These are phyloP conservation scores for Phanerochaete carnosa DNA, from an alignment of 768 basidiomycete species.

Conservation along the genomic window DNA sequence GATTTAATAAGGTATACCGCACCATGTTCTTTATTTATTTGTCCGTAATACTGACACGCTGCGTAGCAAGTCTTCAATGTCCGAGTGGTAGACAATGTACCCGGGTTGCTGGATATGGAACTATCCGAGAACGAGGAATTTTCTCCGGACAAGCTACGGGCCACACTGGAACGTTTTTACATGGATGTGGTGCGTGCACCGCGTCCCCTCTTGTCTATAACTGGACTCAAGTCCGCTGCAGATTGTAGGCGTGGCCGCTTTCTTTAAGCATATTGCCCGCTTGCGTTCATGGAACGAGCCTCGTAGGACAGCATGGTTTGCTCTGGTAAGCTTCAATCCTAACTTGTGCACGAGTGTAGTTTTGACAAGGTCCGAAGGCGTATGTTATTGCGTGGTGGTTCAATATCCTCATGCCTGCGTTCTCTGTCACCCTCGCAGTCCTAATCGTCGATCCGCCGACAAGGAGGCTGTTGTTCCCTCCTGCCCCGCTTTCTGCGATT, in stretches of 20 bases:
- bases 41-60: background rate
- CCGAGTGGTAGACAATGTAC: conserved; percentile 26
- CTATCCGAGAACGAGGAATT: conserved; percentile 37
- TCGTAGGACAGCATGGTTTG: conserved; percentile 27
- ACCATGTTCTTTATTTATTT: background rate
- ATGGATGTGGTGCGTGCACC: conserved; percentile 29
- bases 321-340: conserved; percentile 19
- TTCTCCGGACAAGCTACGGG: conserved; percentile 39
- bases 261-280: conserved; percentile 35
- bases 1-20: conserved; percentile 38
- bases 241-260: conserved; percentile 29
- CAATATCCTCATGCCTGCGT: conserved; percentile 31
- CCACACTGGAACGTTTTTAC: conserved; percentile 39
- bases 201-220: background rate
- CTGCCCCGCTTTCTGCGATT: conserved; percentile 31
- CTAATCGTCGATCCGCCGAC: conserved; percentile 36
- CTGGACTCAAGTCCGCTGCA: conserved; percentile 4
- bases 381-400: conserved; percentile 38
- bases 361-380: conserved; percentile 7
- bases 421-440: conserved; percentile 29
- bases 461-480: conserved; percentile 33
- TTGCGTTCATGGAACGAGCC: conserved; percentile 40
- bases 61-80: conserved; percentile 37
- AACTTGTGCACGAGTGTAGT: background rate
- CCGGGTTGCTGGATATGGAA: conserved; percentile 36